These are phyloP conservation scores for Volvox carteri DNA, from an alignment of 163 green algal species.

Conservation along the genomic window DNA sequence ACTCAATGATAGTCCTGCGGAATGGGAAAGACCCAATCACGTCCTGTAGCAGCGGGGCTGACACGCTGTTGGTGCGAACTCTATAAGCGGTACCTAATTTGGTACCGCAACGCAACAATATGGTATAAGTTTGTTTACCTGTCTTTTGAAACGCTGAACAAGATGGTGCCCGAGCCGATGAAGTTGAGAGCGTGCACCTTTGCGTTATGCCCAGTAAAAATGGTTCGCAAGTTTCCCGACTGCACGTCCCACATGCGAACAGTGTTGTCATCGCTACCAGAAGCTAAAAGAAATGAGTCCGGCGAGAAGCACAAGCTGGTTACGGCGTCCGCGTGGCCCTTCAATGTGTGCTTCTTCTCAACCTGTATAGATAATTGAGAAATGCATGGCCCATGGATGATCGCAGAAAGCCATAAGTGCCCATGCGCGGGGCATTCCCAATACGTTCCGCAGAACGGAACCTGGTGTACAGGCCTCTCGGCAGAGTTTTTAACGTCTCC, in stretches of 20 bases:
- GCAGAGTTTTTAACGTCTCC: not conserved
- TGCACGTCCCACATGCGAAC: constrained; percentile 64
- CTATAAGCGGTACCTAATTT: no score
- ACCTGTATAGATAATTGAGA: constrained; percentile 37
- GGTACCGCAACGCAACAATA: no score
- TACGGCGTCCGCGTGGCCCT: constrained; percentile 63
- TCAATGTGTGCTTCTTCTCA: constrained; percentile 65
- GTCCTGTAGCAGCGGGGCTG: no score
- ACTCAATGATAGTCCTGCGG: constrained; percentile 62
- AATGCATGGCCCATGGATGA: not conserved
- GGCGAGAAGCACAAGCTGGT: constrained; percentile 62
- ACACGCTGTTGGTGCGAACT: no score
- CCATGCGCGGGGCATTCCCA: no score
- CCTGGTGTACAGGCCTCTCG: not conserved
- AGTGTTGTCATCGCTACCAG: constrained; percentile 64
- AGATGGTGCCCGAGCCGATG: constrained; percentile 70
- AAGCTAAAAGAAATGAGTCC: constrained; percentile 56
- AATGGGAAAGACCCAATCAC: no score
- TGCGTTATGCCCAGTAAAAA: constrained; percentile 55
- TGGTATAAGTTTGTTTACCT: constrained; percentile 35
- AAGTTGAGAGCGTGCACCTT: constrained; percentile 57
- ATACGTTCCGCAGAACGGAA: not conserved
- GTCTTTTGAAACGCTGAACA: constrained; percentile 66
- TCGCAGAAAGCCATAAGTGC: not conserved
- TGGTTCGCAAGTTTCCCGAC: constrained; percentile 60